Evolutionary conservation across 2,329 filamentous ascomycete species (phyloP).

Genomic region (Calonectria pteridis): DNA sequence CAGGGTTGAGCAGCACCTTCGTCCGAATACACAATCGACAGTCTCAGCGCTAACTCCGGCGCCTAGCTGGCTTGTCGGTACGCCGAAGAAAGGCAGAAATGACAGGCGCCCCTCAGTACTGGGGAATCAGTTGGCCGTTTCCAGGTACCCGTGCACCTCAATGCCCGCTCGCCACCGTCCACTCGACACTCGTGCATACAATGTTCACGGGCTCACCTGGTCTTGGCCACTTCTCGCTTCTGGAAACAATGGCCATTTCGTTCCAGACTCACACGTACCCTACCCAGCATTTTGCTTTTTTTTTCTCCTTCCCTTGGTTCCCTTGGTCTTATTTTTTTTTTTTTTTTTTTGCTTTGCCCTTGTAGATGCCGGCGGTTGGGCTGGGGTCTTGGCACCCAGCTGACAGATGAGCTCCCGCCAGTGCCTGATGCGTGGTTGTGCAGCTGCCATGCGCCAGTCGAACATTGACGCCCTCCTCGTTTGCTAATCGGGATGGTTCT

Average conservation of each 20-base stretch:
- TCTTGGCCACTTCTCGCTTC: slow-evolving; percentile 22
- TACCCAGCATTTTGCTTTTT: slow-evolving; percentile 26
- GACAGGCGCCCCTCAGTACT: not conserved
- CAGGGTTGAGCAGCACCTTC: not conserved
- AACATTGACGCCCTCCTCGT: slow-evolving; percentile 16
- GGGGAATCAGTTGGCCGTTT: slow-evolving; percentile 23
- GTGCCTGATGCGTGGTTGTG: slow-evolving; percentile 17
- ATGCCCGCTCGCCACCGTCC: slow-evolving; percentile 39
- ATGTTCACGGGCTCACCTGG: not conserved
- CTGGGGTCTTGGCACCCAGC: slow-evolving; percentile 31
- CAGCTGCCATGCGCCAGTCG: slow-evolving; percentile 5
- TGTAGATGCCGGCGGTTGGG: slow-evolving; percentile 19
- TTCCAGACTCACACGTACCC: slow-evolving; percentile 10
- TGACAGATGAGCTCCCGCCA: slow-evolving; percentile 29
- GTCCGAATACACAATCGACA: not conserved
- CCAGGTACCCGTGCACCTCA: slow-evolving; percentile 23
- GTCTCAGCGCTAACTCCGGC: slow-evolving; percentile 1
- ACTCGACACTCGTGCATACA: slow-evolving; percentile 27
- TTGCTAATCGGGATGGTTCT: not conserved
- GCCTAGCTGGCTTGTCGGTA: not conserved
- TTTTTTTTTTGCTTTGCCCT: slow-evolving; percentile 16
- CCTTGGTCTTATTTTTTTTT: too few species aligned
- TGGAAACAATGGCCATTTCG: slow-evolving; percentile 30
- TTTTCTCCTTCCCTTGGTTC: too few species aligned
- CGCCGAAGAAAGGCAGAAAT: slow-evolving; percentile 3